Percentiles rank a stretch among this genome's conserved stretches.
Conservation (phyloP, 208 protist species). For the Trypanosoma mega region DNA sequence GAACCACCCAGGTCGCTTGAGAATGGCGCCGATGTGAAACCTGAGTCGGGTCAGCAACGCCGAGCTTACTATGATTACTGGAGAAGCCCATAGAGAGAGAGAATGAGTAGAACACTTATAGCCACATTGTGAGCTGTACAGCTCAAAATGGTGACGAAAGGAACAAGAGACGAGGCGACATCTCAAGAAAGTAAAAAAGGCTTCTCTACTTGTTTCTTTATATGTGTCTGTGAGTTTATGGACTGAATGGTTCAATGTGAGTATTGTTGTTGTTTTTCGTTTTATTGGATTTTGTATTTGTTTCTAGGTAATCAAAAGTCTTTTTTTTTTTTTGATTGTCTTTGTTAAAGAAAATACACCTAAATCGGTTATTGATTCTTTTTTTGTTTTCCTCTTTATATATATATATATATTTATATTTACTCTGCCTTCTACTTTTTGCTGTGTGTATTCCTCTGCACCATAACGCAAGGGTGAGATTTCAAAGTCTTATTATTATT, state of each 20-base stretch:
- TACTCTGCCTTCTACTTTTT: conserved; percentile 4
- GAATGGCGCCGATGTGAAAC: not conserved
- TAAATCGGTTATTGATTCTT: too few species aligned
- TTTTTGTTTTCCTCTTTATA: not conserved
- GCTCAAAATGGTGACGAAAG: too few species aligned
- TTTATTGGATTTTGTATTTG: not conserved
- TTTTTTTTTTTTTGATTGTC: not conserved
- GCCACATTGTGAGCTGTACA: too few species aligned
- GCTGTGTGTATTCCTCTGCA: not conserved
- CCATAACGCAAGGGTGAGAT: not conserved
- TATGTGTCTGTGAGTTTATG: too few species aligned
- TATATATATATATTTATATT: not conserved
- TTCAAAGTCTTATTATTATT: not conserved
- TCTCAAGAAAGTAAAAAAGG: too few species aligned
- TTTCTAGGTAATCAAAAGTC: not conserved
- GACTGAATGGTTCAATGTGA: too few species aligned
- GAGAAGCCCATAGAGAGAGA: conserved; percentile 14
- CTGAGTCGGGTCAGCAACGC: not conserved
- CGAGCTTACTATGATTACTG: conserved; percentile 27
- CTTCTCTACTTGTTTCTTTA: too few species aligned
- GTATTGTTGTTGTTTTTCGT: not conserved
- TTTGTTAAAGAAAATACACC: not conserved
- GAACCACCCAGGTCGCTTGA: not conserved
- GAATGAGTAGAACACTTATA: not conserved
- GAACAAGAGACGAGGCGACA: too few species aligned